Conservation (phyloP, 179 eudicot genomes). For the Silene coronaria region DNA sequence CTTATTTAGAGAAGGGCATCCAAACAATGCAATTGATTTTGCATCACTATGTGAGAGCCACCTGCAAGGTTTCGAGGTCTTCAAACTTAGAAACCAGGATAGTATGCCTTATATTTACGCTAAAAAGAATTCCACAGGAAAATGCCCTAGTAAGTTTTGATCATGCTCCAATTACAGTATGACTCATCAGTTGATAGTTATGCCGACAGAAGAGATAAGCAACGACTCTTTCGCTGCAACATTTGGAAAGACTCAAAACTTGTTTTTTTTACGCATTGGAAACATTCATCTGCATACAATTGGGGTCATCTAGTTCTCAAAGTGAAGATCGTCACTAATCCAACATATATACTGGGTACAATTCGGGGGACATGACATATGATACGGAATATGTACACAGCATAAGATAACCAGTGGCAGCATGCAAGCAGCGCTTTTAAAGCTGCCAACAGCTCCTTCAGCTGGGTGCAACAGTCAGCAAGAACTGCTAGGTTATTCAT, state of each 20-base stretch:
- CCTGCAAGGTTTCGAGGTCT: constrained; percentile 27
- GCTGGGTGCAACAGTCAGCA: not conserved
- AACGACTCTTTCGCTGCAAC: not conserved
- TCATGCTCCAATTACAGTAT: not conserved
- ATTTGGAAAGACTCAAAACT: no score
- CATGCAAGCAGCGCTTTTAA: not conserved
- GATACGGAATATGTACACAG: no score
- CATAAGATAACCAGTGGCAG: not conserved
- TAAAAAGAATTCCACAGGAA: no score
- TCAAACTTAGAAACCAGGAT: not conserved
- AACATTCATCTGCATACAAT: no score
- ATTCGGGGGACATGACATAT: not conserved
- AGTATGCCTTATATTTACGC: no score
- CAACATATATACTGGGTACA: not conserved
- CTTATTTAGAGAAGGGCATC: constrained; percentile 59
- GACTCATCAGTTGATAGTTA: not conserved
- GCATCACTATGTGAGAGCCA: constrained; percentile 67
- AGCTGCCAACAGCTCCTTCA: not conserved
- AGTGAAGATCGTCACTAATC: not conserved
- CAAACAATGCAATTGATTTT: constrained; percentile 62
- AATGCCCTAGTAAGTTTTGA: no score
- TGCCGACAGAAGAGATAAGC: not conserved
- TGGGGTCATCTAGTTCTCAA: not conserved
- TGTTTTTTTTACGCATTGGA: no score
- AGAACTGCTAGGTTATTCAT: no score